These are phyloP conservation scores for Exophiala alcalophila DNA, from an alignment of 2,329 filamentous ascomycete species.

Conservation along the genomic window DNA sequence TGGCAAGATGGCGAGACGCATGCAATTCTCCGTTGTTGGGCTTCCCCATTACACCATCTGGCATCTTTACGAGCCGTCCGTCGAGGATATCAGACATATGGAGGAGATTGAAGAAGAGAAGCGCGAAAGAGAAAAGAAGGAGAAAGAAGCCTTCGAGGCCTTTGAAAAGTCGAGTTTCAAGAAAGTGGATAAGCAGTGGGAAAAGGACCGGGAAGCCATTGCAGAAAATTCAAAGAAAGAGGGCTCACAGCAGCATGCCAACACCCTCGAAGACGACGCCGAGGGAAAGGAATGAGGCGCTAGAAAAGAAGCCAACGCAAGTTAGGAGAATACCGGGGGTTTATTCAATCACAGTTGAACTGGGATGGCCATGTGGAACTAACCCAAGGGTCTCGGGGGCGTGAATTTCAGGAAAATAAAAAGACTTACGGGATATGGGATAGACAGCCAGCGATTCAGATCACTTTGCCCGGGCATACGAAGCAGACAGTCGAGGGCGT, in stretches of 20 bases:
- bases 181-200: conserved; percentile 75
- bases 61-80: conserved; percentile 99
- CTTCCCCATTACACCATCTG: conserved; percentile 97
- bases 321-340: conserved; percentile 3
- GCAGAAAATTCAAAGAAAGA: conserved; percentile 37
- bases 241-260: conserved; percentile 1
- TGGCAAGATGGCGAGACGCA: conserved; percentile 98
- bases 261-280: conserved; percentile 1
- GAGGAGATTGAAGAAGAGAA: conserved; percentile 94
- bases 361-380: background rate
- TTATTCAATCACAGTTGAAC: conserved; percentile 1
- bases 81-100: conserved; percentile 97
- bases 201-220: conserved; percentile 81
- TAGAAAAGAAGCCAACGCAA: conserved; percentile 5
- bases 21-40: conserved; percentile 93
- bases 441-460: conserved; percentile 16
- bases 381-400: conserved; percentile 1
- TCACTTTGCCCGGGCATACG: conserved; percentile 7
- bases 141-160: conserved; percentile 68
- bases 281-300: conserved; percentile 7
- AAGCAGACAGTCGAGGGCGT: conserved; percentile 7
- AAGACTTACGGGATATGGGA: conserved; percentile 13
- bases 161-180: conserved; percentile 76
- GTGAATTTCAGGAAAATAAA: conserved; percentile 12
- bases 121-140: conserved; percentile 73